These are phyloP conservation scores for Rhizodiscina lignyota DNA, from an alignment of 495 filamentous ascomycete genomes.

Conservation along the genomic window DNA sequence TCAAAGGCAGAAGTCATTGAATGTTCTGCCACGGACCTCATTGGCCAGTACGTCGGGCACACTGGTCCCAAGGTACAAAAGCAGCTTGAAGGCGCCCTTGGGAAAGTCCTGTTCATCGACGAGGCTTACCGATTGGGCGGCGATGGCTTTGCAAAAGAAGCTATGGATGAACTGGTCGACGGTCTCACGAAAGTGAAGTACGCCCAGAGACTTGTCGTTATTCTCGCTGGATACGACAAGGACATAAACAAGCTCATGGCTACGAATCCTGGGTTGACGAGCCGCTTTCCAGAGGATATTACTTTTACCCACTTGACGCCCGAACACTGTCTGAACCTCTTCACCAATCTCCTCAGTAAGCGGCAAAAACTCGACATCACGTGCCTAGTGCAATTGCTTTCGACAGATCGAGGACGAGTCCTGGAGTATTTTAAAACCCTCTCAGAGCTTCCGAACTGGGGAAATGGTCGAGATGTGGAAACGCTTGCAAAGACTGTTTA, in stretches of 20 bases:
- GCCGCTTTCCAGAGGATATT: conserved; percentile 43
- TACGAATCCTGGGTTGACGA: conserved; percentile 40
- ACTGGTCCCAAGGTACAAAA: conserved; percentile 46
- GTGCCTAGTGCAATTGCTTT: conserved; percentile 7
- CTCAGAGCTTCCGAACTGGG: conserved; percentile 38
- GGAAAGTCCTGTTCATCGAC: conserved; percentile 50
- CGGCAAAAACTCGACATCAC: conserved; percentile 9
- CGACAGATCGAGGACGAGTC: conserved; percentile 12
- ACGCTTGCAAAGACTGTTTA: conserved; percentile 37
- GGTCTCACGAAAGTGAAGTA: conserved; percentile 47
- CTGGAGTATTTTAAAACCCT: conserved; percentile 26
- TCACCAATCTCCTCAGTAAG: conserved; percentile 8
- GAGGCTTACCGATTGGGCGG: conserved; percentile 47
- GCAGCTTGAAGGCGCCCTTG: conserved; percentile 40
- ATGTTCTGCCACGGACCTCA: conserved; percentile 24
- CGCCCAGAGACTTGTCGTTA: conserved; percentile 46
- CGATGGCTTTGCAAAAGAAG: conserved; percentile 47
- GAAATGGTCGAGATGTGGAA: conserved; percentile 49
- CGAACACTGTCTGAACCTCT: conserved; percentile 28
- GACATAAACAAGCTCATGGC: conserved; percentile 57
- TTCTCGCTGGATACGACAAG: conserved; percentile 55
- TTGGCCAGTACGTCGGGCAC: conserved; percentile 34
- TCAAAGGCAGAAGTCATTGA: conserved; percentile 20
- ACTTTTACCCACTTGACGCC: conserved; percentile 29
- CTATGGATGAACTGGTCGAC: conserved; percentile 59